A percentile compares a stretch with the other conserved stretches of the same genome.
Evolutionary conservation across 2,329 filamentous ascomycete genomes (phyloP).

Genomic region (Penicillium hordei): DNA sequence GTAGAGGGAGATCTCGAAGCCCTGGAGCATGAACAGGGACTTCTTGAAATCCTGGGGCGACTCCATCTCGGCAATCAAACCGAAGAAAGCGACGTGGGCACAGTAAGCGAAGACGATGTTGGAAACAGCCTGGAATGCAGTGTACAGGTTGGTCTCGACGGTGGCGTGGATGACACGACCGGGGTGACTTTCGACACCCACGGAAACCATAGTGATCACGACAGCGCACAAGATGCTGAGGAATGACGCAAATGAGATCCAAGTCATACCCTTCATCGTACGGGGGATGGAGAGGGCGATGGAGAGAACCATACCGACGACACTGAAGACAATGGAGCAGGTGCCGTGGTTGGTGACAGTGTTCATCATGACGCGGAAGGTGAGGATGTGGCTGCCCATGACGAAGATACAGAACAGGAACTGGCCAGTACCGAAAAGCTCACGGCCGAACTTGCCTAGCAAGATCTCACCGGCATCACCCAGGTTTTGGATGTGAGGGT

Average conservation of each 20-base stretch:
- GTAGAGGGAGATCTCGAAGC: conserved; percentile 61
- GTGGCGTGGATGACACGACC: conserved; percentile 39
- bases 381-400: conserved; percentile 68
- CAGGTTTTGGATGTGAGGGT: conserved; percentile 64
- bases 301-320: conserved; percentile 59
- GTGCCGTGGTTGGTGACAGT: conserved; percentile 61
- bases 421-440: conserved; percentile 63
- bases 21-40: conserved; percentile 63
- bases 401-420: conserved; percentile 66
- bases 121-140: conserved; percentile 62
- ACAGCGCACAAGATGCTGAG: conserved; percentile 64
- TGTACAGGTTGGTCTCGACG: conserved; percentile 48
- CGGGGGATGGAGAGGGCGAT: conserved; percentile 50
- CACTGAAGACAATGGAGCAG: conserved; percentile 63
- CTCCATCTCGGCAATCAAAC: conserved; percentile 64
- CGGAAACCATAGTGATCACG: conserved; percentile 65
- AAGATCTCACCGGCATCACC: conserved; percentile 66
- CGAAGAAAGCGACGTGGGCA: conserved; percentile 68
- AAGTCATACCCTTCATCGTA: conserved; percentile 64
- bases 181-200: conserved; percentile 55
- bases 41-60: conserved; percentile 61
- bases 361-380: conserved; percentile 68
- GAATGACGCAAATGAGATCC: conserved; percentile 61
- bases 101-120: conserved; percentile 73
- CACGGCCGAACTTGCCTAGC: conserved; percentile 60